Base-by-base conservation (phyloP, 1,139 yeast genomes). In the Kurtzmaniella quercitrusa region DNA sequence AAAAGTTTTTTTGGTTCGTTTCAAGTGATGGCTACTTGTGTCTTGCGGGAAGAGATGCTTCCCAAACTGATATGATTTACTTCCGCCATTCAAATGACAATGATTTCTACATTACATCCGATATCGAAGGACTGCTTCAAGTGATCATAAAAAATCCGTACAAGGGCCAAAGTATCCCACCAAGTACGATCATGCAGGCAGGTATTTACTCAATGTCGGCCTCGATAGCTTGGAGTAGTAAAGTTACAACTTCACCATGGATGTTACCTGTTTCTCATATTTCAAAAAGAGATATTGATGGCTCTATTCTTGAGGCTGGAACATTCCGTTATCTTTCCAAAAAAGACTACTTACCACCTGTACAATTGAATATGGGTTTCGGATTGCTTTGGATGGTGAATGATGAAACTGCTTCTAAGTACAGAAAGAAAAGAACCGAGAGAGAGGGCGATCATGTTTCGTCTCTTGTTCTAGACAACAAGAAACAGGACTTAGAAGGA, bases 1-100 rank as follows among this genome's bases (percentile, higher is more conserved):
- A 93, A 57, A 93, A 93, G 60, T 93, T 85, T 59, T 82, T 72
- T 56, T 93, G 98, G 98, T 93, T 93, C 57, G 74, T 89, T 23
- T 78, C 96, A 0, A 83, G 84, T 49, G 98, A 93, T 58, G 95
- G 95, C 0, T 89, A 87, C 55, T 67, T 93, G 42, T 87, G 95
- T 48, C 62, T 93, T 41, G 89, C 93, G 39, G 98, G 97, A 1
- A 80, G 88, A 49, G 97, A 94, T 57, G 77, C 75, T 18, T 61
- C 78, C n/a, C 98, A 93, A 58, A 75, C 80, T n/a, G 96, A 89
- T 54, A 76, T 88, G 67, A 76, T 93, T 30, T 86, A 85, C 55
- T 82, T 85, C 53, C 76, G 89, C 43, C 87, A 88, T 56, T 82
- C 91, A 60, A 76, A 76, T 50, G 82, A 80, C 42, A 78, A 77